phyloP scores from a whole-genome alignment of 768 basidiomycete species.

The Rhizopogon vesiculosus region DNA sequence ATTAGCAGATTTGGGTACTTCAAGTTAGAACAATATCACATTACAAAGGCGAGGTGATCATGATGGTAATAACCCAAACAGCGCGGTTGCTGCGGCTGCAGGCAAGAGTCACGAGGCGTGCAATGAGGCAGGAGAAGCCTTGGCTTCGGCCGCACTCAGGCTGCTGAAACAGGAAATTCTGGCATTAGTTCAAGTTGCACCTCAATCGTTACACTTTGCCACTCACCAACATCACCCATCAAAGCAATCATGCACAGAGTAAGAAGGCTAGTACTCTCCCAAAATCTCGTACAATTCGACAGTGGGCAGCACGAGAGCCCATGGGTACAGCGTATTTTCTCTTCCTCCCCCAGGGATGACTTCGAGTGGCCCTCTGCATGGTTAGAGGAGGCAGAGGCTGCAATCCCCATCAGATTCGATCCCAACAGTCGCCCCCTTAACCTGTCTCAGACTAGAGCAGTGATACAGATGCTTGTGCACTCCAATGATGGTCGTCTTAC shows the following conservation, averaged over 20 bases:
- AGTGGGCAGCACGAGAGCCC: slow-evolving; percentile 25
- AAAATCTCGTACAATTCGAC: slow-evolving; percentile 23
- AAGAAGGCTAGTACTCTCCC: slow-evolving; percentile 18
- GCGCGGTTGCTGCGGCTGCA: background rate
- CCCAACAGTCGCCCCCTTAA: slow-evolving; percentile 29
- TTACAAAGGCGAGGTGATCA: background rate
- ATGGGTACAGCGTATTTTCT: slow-evolving; percentile 34
- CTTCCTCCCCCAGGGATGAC: slow-evolving; percentile 16
- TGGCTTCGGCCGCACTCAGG: too few species aligned
- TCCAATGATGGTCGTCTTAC: slow-evolving; percentile 31
- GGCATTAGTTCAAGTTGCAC: background rate
- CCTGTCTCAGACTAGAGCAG: slow-evolving; percentile 32
- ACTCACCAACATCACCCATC: background rate
- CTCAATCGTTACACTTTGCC: background rate
- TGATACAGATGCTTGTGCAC: slow-evolving; percentile 33
- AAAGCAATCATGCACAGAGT: slow-evolving; percentile 4
- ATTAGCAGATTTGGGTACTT: background rate
- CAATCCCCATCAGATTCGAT: slow-evolving; percentile 14
- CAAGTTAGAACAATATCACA: too few species aligned
- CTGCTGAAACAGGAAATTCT: background rate
- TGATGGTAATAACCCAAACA: background rate
- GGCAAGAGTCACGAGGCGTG: background rate
- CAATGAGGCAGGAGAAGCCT: too few species aligned
- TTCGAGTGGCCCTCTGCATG: slow-evolving; percentile 35
- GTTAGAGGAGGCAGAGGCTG: slow-evolving; percentile 11